Evolutionary conservation across 2,329 filamentous ascomycete species (phyloP).

Genomic region (Dactylellina sp.): DNA sequence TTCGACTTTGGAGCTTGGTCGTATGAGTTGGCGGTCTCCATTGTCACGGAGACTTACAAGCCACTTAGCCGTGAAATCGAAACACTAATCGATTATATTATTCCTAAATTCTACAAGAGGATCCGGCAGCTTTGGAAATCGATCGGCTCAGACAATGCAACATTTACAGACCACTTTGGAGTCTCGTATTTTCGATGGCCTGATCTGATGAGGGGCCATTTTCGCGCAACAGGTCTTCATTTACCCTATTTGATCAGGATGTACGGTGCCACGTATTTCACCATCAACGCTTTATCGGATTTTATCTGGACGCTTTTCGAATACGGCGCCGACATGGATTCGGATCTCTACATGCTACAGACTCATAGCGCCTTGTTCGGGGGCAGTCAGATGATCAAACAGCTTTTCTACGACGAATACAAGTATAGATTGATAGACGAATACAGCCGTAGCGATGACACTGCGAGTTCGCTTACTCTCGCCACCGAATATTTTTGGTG

Average conservation of each 20-base stretch:
- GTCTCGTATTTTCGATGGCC: background rate
- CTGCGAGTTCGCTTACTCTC: no score
- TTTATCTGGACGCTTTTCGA: background rate
- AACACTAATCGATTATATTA: background rate
- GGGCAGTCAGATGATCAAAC: no score
- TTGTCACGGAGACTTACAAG: background rate
- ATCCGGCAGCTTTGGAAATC: constrained; percentile 11
- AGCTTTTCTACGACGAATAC: no score
- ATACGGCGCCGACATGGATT: background rate
- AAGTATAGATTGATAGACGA: no score
- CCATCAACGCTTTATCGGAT: background rate
- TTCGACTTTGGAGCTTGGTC: background rate
- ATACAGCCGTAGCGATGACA: no score
- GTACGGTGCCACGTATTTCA: constrained; percentile 3
- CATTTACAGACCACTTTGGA: constrained; percentile 5
- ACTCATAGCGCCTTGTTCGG: no score
- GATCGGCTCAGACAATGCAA: background rate
- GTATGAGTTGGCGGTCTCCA: background rate
- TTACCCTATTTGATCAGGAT: constrained; percentile 4
- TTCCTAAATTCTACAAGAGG: constrained; percentile 8
- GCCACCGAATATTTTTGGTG: no score
- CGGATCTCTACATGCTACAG: no score
- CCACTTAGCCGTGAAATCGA: background rate
- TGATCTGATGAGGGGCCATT: background rate
- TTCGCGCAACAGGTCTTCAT: background rate